Conservation (phyloP, 2,329 filamentous ascomycete species). For the Diaporthe eres region DNA sequence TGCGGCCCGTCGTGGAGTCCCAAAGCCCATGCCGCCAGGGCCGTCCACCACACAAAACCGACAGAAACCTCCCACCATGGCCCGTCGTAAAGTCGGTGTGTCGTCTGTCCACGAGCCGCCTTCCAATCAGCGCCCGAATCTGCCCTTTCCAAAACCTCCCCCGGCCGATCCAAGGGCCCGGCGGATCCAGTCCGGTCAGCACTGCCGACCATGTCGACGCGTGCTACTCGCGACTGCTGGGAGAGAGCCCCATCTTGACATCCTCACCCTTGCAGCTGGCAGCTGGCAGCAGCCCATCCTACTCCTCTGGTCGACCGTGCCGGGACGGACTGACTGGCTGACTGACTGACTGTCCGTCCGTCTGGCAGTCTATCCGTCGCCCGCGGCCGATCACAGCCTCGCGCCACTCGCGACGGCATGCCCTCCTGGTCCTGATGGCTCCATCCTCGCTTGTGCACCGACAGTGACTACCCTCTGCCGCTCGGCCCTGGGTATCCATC, state of each 20-base stretch:
- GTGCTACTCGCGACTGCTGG: constrained; percentile 37
- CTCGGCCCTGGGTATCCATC: background rate
- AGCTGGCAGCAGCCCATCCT: constrained; percentile 11
- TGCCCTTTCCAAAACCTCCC: constrained; percentile 27
- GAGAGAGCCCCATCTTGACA: constrained; percentile 32
- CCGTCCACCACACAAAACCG: constrained; percentile 37
- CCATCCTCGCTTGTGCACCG: background rate
- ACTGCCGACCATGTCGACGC: constrained; percentile 35
- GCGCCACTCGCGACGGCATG: constrained; percentile 21
- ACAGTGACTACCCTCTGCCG: background rate
- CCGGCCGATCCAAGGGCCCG: constrained; percentile 31
- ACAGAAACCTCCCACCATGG: constrained; percentile 32
- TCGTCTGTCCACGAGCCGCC: constrained; percentile 29
- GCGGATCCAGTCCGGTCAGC: constrained; percentile 36
- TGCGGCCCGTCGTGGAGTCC: constrained; percentile 43
- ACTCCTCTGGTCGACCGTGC: background rate
- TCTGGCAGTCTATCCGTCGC: background rate
- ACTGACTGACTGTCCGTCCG: background rate
- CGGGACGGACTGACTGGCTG: constrained; percentile 20
- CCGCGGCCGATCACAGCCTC: constrained; percentile 12
- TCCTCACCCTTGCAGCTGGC: constrained; percentile 6
- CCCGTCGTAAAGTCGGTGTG: constrained; percentile 43
- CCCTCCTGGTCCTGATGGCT: too few species aligned
- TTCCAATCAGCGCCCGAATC: constrained; percentile 37
- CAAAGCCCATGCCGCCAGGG: constrained; percentile 35